A percentile compares a stretch with the other conserved stretches of the same genome.
phyloP scores from a whole-genome alignment of 345 rosid genomes.

The Melastoma malabathricum region DNA sequence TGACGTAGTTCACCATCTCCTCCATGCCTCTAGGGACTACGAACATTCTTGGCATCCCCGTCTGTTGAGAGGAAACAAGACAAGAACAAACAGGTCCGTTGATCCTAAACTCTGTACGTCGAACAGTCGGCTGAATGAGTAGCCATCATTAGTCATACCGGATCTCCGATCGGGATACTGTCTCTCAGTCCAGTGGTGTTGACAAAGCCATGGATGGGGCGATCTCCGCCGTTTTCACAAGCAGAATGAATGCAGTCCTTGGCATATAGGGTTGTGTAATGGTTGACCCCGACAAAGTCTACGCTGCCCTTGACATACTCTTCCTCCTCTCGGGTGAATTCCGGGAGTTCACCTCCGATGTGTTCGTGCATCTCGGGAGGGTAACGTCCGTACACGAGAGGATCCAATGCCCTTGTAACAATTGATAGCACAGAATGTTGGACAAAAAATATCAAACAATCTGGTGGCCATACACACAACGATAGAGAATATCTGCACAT shows the following conservation, averaged over 20 bases:
- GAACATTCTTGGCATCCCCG: constrained; percentile 18
- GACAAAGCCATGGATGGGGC: constrained; percentile 21
- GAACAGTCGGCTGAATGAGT: too few relatives aligned
- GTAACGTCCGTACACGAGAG: constrained; percentile 33
- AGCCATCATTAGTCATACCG: constrained; percentile 6
- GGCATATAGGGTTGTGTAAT: constrained; percentile 27
- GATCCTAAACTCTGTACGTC: too few relatives aligned
- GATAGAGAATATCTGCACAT: too few relatives aligned
- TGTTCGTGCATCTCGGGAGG: constrained; percentile 27
- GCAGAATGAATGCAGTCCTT: constrained; percentile 35
- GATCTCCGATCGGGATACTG: constrained; percentile 21
- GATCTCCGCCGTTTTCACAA: constrained; percentile 16
- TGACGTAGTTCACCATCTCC: constrained; percentile 19
- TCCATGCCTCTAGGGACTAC: constrained; percentile 38
- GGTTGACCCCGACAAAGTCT: constrained; percentile 37
- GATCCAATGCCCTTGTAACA: constrained; percentile 22
- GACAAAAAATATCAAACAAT: too few relatives aligned
- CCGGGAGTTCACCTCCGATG: constrained; percentile 23
- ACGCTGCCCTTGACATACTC: constrained; percentile 24
- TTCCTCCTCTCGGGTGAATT: constrained; percentile 17
- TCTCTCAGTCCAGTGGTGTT: constrained; percentile 25
- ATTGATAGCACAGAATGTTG: too few relatives aligned
- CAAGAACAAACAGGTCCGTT: too few relatives aligned
- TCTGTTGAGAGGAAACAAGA: constrained; percentile 6
- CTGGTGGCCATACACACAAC: too few relatives aligned